Evolutionary conservation across 495 filamentous ascomycete genomes (phyloP), one percentile per base, ranked within the genome.

Genomic region (Tricharina praecox): DNA sequence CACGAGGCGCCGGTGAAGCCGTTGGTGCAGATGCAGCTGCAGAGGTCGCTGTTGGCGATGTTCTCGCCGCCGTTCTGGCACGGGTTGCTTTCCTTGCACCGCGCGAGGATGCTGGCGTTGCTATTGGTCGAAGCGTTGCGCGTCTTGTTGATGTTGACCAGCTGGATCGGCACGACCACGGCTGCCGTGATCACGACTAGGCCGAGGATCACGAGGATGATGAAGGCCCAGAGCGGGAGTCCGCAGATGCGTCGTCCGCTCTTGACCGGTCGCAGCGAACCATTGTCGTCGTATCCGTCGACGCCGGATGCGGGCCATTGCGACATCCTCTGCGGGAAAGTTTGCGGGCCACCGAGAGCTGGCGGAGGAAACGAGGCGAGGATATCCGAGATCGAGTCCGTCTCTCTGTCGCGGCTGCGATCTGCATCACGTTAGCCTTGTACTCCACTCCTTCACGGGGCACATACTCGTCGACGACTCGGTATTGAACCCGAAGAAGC

Each of bases 321-420:
- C 47, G 66, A 61, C 24, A 35, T 23, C 16, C 66, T 53, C n/a
- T 68, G 69, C 65, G 69, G 72, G 30, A 64, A 66, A 61, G 25
- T 66, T 67, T 41, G 70, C 16, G 74, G 75, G 4, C 71, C 77
- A 5, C 69, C 68, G 4, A 76, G 68, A 3, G 73, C 76, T 3
- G 90, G 86, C 9, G 86, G 81, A 5, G 90, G 90, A 50, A 97
- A 97, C 11, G 85, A 82, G 10, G 82, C 81, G 4, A 97, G 70
- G 60, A 95, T 94, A 57, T 93, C 86, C 13, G 84, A 87, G 35
- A 97, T 69, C 53, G 86, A 73, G 63, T 71, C 51, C 64, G 69
- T 55, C 66, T 73, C 50, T 65, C 66, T 50, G 59, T 54, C 25
- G 56, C 60, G 53, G 51, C 62, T 68, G 34, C 53, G 51, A 24